phyloP scores from a whole-genome alignment of 1,139 yeast species.

The Blastobotrys capitulatus region DNA sequence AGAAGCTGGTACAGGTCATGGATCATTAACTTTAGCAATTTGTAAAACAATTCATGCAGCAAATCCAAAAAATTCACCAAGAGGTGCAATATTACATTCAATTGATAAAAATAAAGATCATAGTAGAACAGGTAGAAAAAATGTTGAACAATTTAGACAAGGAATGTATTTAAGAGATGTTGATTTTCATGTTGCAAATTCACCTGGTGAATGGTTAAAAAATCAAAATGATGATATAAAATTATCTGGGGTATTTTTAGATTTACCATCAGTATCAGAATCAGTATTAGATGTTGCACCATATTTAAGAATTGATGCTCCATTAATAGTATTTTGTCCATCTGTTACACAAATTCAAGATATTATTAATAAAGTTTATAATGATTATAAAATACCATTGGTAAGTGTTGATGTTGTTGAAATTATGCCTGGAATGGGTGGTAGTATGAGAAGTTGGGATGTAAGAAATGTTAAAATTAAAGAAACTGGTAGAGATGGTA shows the following conservation, averaged over 20 bases:
- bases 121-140: constrained; percentile 37
- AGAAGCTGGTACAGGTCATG: constrained; percentile 52
- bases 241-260: constrained; percentile 38
- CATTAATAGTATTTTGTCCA: constrained; percentile 42
- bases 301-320: constrained; percentile 37
- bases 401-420: constrained; percentile 39
- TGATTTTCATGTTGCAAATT: constrained; percentile 38
- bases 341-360: constrained; percentile 40
- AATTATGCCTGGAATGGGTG: constrained; percentile 41
- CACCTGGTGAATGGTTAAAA: constrained; percentile 40
- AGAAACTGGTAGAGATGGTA: constrained; percentile 37
- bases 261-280: constrained; percentile 39
- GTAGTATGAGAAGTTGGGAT: constrained; percentile 33
- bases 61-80: constrained; percentile 24
- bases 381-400: constrained; percentile 30
- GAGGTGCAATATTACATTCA: constrained; percentile 43
- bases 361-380: constrained; percentile 32
- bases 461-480: constrained; percentile 35
- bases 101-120: constrained; percentile 39
- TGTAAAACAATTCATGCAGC: constrained; percentile 40
- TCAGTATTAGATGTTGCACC: constrained; percentile 33
- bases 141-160: constrained; percentile 34
- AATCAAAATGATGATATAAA: constrained; percentile 18
- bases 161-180: constrained; percentile 42
- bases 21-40: constrained; percentile 43